Evolutionary conservation across 2,329 filamentous ascomycete genomes (phyloP).

Genomic region (Domatiomyces catenatus): DNA sequence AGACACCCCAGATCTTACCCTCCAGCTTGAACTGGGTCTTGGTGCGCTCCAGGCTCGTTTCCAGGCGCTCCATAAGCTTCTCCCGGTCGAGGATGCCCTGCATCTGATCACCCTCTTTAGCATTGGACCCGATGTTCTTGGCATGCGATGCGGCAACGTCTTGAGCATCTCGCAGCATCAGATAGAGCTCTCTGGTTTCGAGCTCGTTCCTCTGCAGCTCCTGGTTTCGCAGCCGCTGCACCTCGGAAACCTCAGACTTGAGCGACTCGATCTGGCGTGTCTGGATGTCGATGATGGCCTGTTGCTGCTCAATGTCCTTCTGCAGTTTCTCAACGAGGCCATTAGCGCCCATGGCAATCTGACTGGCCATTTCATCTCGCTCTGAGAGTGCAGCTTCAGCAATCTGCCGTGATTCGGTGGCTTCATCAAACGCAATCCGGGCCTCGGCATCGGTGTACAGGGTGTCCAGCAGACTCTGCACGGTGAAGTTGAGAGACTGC

Average conservation of each 20-base stretch:
- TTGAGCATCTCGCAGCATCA: conserved; percentile 95
- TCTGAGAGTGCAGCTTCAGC: conserved; percentile 93
- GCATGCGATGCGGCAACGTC: conserved; percentile 85
- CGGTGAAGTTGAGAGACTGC: conserved; percentile 92
- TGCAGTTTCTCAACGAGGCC: conserved; percentile 86
- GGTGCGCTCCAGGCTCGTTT: conserved; percentile 88
- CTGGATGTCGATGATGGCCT: conserved; percentile 78
- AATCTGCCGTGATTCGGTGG: conserved; percentile 75
- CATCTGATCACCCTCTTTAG: conserved; percentile 59
- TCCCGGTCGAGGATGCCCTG: conserved; percentile 88
- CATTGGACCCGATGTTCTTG: conserved; percentile 41
- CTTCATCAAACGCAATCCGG: conserved; percentile 79
- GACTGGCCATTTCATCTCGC: conserved; percentile 81
- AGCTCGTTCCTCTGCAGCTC: conserved; percentile 90
- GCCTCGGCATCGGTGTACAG: conserved; percentile 94
- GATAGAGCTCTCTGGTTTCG: conserved; percentile 88
- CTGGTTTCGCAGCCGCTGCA: conserved; percentile 72
- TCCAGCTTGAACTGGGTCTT: conserved; percentile 98
- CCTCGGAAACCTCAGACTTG: conserved; percentile 75
- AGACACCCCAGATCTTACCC: conserved; percentile 75
- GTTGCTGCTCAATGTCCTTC: conserved; percentile 84
- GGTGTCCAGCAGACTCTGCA: conserved; percentile 87
- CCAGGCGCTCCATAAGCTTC: conserved; percentile 77
- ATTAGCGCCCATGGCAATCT: conserved; percentile 81
- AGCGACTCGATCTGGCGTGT: conserved; percentile 69